Evolutionary conservation across 2,329 filamentous ascomycete species (phyloP), one percentile per base, ranked within the genome.

Genomic region (Elsinoe fawcettii): DNA sequence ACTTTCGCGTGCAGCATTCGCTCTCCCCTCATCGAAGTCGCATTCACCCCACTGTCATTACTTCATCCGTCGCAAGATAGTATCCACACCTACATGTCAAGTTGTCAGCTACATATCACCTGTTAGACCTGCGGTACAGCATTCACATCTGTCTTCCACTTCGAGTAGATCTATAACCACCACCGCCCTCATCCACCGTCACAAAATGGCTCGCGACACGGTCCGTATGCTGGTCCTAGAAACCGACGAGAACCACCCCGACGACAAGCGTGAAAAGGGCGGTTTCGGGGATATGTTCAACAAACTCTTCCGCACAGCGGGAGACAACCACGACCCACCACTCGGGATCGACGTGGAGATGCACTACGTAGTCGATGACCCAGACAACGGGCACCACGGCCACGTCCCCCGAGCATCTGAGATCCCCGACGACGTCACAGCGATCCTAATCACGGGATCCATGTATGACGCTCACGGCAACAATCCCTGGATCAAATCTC

Each of bases 271-370:
- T 16, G 71, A 75, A 46, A 73, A 69, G n/a, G 80, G 80, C 12
- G 73, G 73, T 5, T 83, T 82, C 62, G 79, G 78, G 7, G 69
- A 80, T 39, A 77, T 83, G 22, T 65, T 83, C 8, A 72, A 81
- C 59, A 62, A 71, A 1, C 74, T 81, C 37, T 80, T 83, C 60
- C 68, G 71, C 20, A 67, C 71, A 32, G 80, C 80, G 2, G 81
- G 81, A 2, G 66, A 72, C 20, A 70, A 71, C 2, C 80, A 83
- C 60, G 69, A 78, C 23, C 81, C 81, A 1, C 75, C 75, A 0
- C 69, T 84, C 0, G 76, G 75, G 5, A 74, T 83, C 23, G 76
- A 81, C 63, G 81, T 79, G 1, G 73, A 77, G 22, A 78, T 79
- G 65, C 70, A 77, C 36, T 83, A 79, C 62, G 74, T 83, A 4